phyloP scores from a whole-genome alignment of 1,139 yeast genomes.

The Pneumocystis carinii region DNA sequence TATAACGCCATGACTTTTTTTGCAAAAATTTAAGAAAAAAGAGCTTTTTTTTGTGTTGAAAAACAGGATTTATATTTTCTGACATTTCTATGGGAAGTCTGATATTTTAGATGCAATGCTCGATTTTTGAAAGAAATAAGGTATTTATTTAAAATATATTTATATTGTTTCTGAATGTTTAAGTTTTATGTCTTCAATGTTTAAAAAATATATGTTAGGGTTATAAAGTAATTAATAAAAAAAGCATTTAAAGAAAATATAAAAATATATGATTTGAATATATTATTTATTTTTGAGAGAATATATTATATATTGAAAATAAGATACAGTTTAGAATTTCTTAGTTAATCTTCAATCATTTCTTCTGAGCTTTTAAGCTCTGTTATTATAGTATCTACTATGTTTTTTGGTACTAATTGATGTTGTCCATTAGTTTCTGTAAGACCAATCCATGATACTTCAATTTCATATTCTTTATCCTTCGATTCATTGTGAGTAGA shows the following conservation, averaged over 20 bases:
- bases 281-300: neutral
- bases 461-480: slow-evolving; percentile 92
- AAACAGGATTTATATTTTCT: neutral
- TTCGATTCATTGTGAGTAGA: slow-evolving; percentile 95
- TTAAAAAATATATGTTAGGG: neutral
- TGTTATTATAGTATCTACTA: neutral
- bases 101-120: neutral
- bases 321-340: neutral
- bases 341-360: neutral
- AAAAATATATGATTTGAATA: neutral
- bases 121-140: neutral
- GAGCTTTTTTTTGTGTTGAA: neutral
- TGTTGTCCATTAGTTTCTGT: slow-evolving; percentile 1
- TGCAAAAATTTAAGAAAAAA: neutral
- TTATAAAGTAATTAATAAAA: neutral
- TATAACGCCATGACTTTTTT: neutral
- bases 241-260: neutral
- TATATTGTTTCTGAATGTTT: neutral
- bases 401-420: neutral
- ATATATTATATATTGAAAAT: neutral
- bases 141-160: neutral
- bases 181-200: neutral
- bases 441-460: slow-evolving; percentile 59
- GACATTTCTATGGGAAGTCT: neutral
- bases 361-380: neutral